A percentile compares a stretch with the other conserved stretches of the same genome.
Conservation (phyloP, 192 early-diverging fungal species). For the Pilaira anomala region DNA sequence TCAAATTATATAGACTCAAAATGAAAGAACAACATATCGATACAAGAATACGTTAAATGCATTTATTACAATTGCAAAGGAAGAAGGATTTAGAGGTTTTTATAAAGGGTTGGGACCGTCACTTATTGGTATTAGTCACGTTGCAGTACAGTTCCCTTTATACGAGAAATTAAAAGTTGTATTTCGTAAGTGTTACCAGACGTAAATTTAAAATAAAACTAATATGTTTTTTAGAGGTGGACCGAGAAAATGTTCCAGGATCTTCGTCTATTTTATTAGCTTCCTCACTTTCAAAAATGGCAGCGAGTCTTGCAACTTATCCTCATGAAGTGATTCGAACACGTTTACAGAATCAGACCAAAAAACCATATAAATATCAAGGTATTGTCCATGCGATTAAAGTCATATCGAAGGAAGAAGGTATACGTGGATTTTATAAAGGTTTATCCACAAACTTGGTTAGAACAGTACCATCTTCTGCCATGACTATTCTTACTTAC, state of each 20-base stretch:
- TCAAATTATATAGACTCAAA: conserved; percentile 76
- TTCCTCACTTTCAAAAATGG: conserved; percentile 84
- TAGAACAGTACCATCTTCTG: conserved; percentile 85
- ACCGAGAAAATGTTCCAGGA: conserved; percentile 19
- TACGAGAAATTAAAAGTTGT: conserved; percentile 86
- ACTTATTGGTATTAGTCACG: conserved; percentile 89
- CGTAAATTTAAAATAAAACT: not conserved
- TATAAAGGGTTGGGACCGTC: conserved; percentile 94
- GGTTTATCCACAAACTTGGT: conserved; percentile 85
- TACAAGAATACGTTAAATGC: conserved; percentile 85
- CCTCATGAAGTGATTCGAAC: conserved; percentile 97
- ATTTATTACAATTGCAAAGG: conserved; percentile 67
- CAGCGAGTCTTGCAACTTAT: conserved; percentile 87
- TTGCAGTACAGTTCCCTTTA: conserved; percentile 92
- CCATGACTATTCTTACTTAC: conserved; percentile 85
- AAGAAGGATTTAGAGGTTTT: conserved; percentile 80
- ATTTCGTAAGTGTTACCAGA: conserved; percentile 44
- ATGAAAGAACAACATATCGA: conserved; percentile 66
- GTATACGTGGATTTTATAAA: conserved; percentile 78
- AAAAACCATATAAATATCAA: conserved; percentile 70
- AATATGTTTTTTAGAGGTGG: not conserved
- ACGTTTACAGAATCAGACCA: conserved; percentile 84
- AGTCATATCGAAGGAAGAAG: conserved; percentile 76
- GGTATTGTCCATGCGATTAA: conserved; percentile 76
- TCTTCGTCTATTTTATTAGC: conserved; percentile 70